Evolutionary conservation across 2,329 filamentous ascomycete genomes (phyloP), one percentile per base, ranked within the genome.

Genomic region (Periconia digitata): DNA sequence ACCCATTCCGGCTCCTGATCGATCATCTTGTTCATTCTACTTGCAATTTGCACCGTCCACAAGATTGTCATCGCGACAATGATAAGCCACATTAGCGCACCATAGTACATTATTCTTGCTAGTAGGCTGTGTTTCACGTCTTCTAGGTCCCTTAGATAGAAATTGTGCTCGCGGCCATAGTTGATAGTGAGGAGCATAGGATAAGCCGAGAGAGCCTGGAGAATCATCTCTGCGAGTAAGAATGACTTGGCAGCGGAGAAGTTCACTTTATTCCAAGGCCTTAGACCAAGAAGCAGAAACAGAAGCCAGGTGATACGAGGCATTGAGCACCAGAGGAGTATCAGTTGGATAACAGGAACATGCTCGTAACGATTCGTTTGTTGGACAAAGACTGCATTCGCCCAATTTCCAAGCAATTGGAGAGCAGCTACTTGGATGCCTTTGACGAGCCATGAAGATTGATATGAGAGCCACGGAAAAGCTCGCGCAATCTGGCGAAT

Each of bases 281-380:
- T 43, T 13, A 51, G 5, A 34, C 35, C 27, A 36, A 56, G 35
- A 20, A 65, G n/a, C 24, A 62, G 42, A 21, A 56, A 40, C 3
- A 46, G 23, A n/a, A 63, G 23, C 63, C 63, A 68, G 17, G 63
- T 43, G 18, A 59, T 52, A 15, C 64, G 63, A 34, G 67, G 67
- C 45, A 65, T 59, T 20, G 64, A 51, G 56, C 63, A 67, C 63
- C 63, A 71, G 18, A 71, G 54, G 17, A 70, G 50, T 15, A 62
- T 47, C 23, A 71, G 42, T 43, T 60, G 45, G n/a, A 48, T 8
- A 17, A 67, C 29, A 10, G 61, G 51, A 18, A 63, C 29, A 22
- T 57, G 32, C 21, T 58, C 53, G 42, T 63, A 66, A 5, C 59
- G 62, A 37, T 36, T 34, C 8, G 58, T 60, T 18, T 22, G 35